phyloP scores from a whole-genome alignment of 441 rosid species.

The Euphorbia celastroides region DNA sequence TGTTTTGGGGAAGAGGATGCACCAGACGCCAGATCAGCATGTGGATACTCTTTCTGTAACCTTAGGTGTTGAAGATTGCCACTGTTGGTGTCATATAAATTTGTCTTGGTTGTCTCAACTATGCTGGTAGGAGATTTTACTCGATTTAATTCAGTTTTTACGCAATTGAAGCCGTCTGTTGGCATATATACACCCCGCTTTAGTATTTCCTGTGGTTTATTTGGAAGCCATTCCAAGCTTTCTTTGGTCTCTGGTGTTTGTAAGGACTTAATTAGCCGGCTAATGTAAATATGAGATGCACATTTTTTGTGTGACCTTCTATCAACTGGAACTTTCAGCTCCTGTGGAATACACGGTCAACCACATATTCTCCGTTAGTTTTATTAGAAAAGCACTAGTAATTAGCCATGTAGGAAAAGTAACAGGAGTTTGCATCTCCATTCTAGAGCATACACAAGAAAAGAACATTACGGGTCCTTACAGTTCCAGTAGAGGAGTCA shows the following conservation, averaged over 20 bases:
- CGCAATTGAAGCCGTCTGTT: slow-evolving; percentile 23
- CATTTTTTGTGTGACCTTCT: slow-evolving; percentile 48
- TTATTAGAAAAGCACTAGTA: slow-evolving; percentile 3
- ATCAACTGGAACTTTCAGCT: slow-evolving; percentile 20
- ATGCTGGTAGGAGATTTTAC: slow-evolving; percentile 14
- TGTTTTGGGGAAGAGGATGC: slow-evolving; percentile 33
- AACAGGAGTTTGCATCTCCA: background rate
- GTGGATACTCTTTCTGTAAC: slow-evolving; percentile 25
- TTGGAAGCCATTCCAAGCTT: slow-evolving; percentile 19
- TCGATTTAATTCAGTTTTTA: slow-evolving; percentile 27
- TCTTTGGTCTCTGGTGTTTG: slow-evolving; percentile 36
- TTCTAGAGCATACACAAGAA: slow-evolving; percentile 2
- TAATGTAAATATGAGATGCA: slow-evolving; percentile 59
- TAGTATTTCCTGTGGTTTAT: slow-evolving; percentile 30
- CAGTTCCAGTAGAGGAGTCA: slow-evolving; percentile 37
- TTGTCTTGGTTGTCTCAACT: slow-evolving; percentile 17
- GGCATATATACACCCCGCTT: slow-evolving; percentile 28
- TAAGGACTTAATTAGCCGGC: slow-evolving; percentile 46
- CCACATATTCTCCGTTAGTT: slow-evolving; percentile 11
- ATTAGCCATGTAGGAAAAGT: background rate
- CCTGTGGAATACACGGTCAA: slow-evolving; percentile 28
- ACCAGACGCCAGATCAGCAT: slow-evolving; percentile 23
- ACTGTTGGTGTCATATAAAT: slow-evolving; percentile 26
- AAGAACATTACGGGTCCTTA: slow-evolving; percentile 16
- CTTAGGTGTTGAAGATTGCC: slow-evolving; percentile 20